Evolutionary conservation across 2,329 filamentous ascomycete genomes (phyloP).

Genomic region (Alternaria angustiovoidea): DNA sequence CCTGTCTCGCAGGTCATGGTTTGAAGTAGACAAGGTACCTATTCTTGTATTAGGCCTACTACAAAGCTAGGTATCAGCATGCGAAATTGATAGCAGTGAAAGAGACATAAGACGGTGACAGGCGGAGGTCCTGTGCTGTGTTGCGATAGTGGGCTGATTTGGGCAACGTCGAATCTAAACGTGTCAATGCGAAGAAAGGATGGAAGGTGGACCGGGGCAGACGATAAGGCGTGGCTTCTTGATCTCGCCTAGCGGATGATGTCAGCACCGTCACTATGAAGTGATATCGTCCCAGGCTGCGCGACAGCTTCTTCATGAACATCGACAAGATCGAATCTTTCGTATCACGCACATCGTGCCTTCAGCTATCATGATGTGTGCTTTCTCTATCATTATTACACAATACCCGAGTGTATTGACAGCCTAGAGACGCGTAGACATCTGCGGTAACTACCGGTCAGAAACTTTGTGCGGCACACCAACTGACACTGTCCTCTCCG

Average conservation of each 20-base stretch:
- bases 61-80: neutral
- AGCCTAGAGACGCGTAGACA: neutral
- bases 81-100: neutral
- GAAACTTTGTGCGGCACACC: neutral
- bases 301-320: neutral
- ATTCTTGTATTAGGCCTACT: slow-evolving; percentile 2
- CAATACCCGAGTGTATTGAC: neutral
- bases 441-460: neutral
- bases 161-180: neutral
- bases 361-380: neutral
- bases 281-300: neutral
- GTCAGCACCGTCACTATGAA: neutral
- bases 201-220: neutral
- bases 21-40: slow-evolving; percentile 1
- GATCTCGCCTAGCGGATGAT: slow-evolving; percentile 1
- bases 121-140: neutral
- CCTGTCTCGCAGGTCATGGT: neutral
- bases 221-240: neutral
- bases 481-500: neutral
- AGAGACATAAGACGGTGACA: neutral
- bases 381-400: neutral
- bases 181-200: neutral
- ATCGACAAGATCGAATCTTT: neutral
- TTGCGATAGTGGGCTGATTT: too few species aligned
- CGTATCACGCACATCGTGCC: neutral